phyloP scores from a whole-genome alignment of 2,329 filamentous ascomycete species.

The Chrysoporthe cubensis region DNA sequence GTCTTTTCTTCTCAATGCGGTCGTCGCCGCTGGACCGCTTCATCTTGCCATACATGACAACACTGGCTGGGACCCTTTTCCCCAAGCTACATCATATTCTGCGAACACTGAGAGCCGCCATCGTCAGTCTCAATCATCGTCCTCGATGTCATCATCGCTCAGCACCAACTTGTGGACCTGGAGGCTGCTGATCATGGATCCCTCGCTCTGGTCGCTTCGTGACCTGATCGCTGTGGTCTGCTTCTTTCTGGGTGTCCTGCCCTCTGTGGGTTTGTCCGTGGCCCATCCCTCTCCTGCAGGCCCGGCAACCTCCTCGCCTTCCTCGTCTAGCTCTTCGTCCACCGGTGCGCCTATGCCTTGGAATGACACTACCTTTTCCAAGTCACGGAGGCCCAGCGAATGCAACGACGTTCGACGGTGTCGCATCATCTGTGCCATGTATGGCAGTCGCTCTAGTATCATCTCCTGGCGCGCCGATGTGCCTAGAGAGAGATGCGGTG shows the following conservation, averaged over 20 bases:
- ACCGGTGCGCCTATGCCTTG: conserved; percentile 56
- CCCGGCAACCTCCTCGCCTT: conserved; percentile 42
- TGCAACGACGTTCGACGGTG: conserved; percentile 42
- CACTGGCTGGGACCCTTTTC: not conserved
- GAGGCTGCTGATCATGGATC: conserved; percentile 44
- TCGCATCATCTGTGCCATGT: conserved; percentile 71
- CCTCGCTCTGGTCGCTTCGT: conserved; percentile 33
- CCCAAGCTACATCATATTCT: not conserved
- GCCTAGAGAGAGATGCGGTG: conserved; percentile 61
- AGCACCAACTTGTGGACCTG: conserved; percentile 70
- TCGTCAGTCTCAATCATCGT: conserved; percentile 47
- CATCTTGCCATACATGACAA: not conserved
- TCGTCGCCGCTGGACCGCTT: not conserved
- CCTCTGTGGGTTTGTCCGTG: conserved; percentile 63
- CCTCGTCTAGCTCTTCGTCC: conserved; percentile 49
- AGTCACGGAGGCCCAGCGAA: conserved; percentile 53
- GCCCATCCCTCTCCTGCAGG: conserved; percentile 58
- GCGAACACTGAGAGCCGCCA: not conserved
- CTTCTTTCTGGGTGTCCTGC: conserved; percentile 54
- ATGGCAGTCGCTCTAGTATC: conserved; percentile 84
- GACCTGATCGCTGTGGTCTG: conserved; percentile 37
- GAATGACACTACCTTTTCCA: conserved; percentile 72
- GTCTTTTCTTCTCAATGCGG: not conserved
- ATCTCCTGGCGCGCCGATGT: conserved; percentile 72
- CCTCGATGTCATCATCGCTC: conserved; percentile 85